Percentiles rank a stretch among this genome's conserved stretches.
Evolutionary conservation across 225 moss, liverwort and hornwort genomes (phyloP).

Genomic region (Rhytidiadelphus loreus): DNA sequence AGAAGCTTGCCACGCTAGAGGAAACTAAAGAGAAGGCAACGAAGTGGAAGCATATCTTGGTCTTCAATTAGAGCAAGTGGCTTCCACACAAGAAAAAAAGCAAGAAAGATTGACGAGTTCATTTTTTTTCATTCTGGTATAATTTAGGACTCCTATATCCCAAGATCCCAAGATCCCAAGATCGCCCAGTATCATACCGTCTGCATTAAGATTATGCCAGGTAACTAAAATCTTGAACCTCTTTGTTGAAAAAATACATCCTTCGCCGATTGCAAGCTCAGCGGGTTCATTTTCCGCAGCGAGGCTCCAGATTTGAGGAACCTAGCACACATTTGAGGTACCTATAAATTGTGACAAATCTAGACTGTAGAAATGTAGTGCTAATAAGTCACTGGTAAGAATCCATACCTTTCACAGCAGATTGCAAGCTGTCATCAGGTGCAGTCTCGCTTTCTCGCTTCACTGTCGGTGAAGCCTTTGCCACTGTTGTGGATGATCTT

Average conservation of each 20-base stretch:
- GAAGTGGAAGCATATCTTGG: background rate
- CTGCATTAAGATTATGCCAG: background rate
- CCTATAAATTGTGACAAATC: background rate
- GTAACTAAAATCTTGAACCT: background rate
- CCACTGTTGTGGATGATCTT: background rate
- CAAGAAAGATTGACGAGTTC: background rate
- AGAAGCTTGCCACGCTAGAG: background rate
- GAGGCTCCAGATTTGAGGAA: background rate
- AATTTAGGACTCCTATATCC: background rate
- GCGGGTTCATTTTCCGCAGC: background rate
- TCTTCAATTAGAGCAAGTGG: background rate
- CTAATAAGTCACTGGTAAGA: background rate
- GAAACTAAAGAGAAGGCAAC: background rate
- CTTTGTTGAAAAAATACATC: background rate
- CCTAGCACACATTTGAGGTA: background rate
- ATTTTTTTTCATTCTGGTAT: background rate
- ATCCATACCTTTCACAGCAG: constrained; percentile 37
- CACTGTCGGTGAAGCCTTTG: constrained; percentile 25
- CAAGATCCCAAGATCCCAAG: background rate
- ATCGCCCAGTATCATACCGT: background rate
- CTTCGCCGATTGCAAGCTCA: background rate
- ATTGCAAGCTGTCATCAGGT: constrained; percentile 22
- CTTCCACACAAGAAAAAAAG: background rate
- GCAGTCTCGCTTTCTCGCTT: constrained; percentile 12
- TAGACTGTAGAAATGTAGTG: background rate